Conservation (phyloP, 2,329 filamentous ascomycete genomes). For the Pseudofabraea citricarpa region DNA sequence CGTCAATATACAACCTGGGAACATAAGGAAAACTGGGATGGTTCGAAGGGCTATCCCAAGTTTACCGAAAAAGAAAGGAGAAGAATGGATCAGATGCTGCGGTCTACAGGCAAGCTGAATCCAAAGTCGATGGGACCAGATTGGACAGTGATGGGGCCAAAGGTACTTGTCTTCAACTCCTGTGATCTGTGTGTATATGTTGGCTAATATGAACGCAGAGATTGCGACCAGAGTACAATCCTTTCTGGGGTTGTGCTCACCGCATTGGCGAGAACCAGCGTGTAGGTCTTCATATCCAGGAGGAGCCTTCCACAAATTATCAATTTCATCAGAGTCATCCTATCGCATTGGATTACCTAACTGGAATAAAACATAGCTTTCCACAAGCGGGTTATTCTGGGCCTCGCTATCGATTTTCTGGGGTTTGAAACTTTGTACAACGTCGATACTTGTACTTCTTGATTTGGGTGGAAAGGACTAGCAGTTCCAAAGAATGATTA, state of each 20-base stretch:
- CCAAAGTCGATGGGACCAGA: slow-evolving; percentile 17
- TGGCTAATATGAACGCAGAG: slow-evolving; percentile 13
- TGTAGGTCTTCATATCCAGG: neutral
- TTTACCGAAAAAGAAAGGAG: slow-evolving; percentile 18
- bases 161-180: slow-evolving; percentile 13
- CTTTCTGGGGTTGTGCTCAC: slow-evolving; percentile 25
- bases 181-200: neutral
- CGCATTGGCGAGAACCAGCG: slow-evolving; percentile 16
- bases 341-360: no score
- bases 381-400: no score
- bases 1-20: slow-evolving; percentile 22
- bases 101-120: slow-evolving; percentile 5
- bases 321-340: neutral
- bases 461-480: no score
- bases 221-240: slow-evolving; percentile 19
- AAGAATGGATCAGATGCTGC: slow-evolving; percentile 9
- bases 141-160: slow-evolving; percentile 22
- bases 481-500: no score
- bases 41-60: slow-evolving; percentile 13
- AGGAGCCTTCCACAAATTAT: neutral
- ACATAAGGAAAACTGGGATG: slow-evolving; percentile 13
- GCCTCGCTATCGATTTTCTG: no score
- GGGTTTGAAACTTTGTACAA: no score
- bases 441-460: no score
- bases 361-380: no score